A percentile compares a stretch with the other conserved stretches of the same genome.
Evolutionary conservation across 306 rosid genomes (phyloP).

Genomic region (Corylus heterophylla): DNA sequence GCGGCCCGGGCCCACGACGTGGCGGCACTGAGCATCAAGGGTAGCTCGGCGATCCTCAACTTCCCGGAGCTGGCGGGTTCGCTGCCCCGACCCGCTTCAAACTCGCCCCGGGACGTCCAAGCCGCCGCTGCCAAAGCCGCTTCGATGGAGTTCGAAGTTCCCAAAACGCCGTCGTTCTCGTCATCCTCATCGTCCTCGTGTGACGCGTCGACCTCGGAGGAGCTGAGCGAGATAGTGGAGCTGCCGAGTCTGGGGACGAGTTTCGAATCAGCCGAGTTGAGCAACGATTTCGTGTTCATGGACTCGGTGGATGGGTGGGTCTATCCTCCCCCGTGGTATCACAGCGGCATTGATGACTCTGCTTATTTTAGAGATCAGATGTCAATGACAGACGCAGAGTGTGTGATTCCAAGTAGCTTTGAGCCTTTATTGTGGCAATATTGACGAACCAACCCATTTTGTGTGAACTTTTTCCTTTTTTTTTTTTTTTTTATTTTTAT

Average conservation of each 20-base stretch:
- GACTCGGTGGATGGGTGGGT: conserved; percentile 56
- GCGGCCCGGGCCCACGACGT: conserved; percentile 99
- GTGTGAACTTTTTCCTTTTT: neutral
- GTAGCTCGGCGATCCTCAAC: conserved; percentile 86
- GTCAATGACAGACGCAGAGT: conserved; percentile 47
- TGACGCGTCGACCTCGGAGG: conserved; percentile 54
- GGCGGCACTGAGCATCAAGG: conserved; percentile 78
- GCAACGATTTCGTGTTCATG: conserved; percentile 45
- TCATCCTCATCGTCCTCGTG: conserved; percentile 3
- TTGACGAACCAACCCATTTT: conserved; percentile 19
- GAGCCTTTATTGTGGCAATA: conserved; percentile 53
- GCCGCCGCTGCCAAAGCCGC: conserved; percentile 91
- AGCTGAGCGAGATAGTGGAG: conserved; percentile 77
- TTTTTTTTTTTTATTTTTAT: neutral
- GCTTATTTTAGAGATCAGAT: conserved; percentile 40
- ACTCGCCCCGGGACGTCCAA: conserved; percentile 81
- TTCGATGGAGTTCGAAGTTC: conserved; percentile 46
- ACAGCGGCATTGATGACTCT: conserved; percentile 38
- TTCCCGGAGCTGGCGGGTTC: conserved; percentile 71
- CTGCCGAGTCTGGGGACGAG: conserved; percentile 51
- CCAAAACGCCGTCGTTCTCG: neutral
- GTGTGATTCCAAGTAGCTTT: conserved; percentile 32
- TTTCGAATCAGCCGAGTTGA: conserved; percentile 42
- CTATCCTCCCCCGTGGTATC: conserved; percentile 45
- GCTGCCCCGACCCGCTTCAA: conserved; percentile 75